Conservation (phyloP, 495 filamentous ascomycete genomes). For the Neurospora africana region DNA sequence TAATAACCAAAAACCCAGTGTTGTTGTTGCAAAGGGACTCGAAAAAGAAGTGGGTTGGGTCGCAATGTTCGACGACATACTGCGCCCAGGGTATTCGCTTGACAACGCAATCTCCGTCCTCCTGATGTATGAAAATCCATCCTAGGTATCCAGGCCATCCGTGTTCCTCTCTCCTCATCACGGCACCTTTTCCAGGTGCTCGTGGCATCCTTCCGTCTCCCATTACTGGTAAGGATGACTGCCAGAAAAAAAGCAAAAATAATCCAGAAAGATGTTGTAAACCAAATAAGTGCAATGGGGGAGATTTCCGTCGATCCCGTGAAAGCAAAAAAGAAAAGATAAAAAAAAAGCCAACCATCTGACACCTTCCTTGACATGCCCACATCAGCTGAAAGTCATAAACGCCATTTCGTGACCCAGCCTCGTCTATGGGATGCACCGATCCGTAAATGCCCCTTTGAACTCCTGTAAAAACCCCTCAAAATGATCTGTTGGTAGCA, state of each 20-base stretch:
- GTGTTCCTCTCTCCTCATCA: neutral
- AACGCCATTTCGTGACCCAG: slow-evolving; percentile 9
- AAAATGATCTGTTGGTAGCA: slow-evolving; percentile 14
- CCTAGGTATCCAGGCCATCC: slow-evolving; percentile 3
- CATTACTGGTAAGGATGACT: slow-evolving; percentile 5
- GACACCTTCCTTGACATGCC: slow-evolving; percentile 3
- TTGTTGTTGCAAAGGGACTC: neutral
- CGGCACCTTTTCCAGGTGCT: neutral
- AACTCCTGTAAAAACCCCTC: neutral
- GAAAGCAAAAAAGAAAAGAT: slow-evolving; percentile 11
- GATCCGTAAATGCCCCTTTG: slow-evolving; percentile 5
- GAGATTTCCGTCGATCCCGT: neutral
- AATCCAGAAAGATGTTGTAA: slow-evolving; percentile 5
- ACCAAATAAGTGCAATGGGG: neutral
- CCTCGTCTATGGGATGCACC: slow-evolving; percentile 18
- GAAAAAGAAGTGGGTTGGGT: neutral
- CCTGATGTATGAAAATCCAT: neutral
- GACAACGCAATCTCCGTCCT: neutral
- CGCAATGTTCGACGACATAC: neutral
- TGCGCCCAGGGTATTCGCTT: neutral
- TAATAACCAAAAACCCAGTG: neutral
- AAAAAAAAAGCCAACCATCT: slow-evolving; percentile 12
- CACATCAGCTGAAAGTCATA: slow-evolving; percentile 18
- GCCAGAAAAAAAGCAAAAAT: slow-evolving; percentile 8
- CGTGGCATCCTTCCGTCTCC: slow-evolving; percentile 3